These are phyloP conservation scores for Blepharisma japonicum DNA, from an alignment of 73 alveolate species.

Conservation along the genomic window DNA sequence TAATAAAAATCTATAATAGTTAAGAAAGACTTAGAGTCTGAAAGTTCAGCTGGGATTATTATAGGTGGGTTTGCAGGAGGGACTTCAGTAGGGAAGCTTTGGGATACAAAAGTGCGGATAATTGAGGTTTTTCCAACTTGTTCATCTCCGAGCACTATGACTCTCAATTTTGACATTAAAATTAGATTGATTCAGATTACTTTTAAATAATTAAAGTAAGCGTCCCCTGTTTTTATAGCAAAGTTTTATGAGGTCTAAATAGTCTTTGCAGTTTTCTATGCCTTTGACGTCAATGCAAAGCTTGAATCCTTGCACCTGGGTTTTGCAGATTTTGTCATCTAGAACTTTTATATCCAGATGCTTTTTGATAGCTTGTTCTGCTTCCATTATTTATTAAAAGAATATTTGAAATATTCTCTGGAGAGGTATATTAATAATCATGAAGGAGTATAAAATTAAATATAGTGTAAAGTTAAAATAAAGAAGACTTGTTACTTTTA, in stretches of 20 bases:
- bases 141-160: conserved; percentile 22
- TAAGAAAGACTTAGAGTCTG: not conserved
- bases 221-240: not conserved
- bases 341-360: not conserved
- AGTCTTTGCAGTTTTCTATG: not conserved
- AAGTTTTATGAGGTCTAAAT: not conserved
- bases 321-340: not conserved
- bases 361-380: too few relatives aligned
- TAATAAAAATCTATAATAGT: conserved; percentile 1
- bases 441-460: too few relatives aligned
- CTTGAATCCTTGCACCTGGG: not conserved
- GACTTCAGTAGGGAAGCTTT: conserved; percentile 21
- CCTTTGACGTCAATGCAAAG: not conserved
- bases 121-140: conserved; percentile 25
- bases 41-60: conserved; percentile 18
- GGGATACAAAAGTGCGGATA: conserved; percentile 11
- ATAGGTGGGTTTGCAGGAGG: conserved; percentile 17
- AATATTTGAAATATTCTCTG: too few relatives aligned
- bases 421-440: too few relatives aligned
- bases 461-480: too few relatives aligned
- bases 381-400: too few relatives aligned
- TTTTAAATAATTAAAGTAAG: too few relatives aligned
- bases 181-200: too few relatives aligned
- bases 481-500: too few relatives aligned
- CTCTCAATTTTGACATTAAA: not conserved